phyloP scores from a whole-genome alignment of 2,329 filamentous ascomycete genomes.

The Aspergillus floridensis region DNA sequence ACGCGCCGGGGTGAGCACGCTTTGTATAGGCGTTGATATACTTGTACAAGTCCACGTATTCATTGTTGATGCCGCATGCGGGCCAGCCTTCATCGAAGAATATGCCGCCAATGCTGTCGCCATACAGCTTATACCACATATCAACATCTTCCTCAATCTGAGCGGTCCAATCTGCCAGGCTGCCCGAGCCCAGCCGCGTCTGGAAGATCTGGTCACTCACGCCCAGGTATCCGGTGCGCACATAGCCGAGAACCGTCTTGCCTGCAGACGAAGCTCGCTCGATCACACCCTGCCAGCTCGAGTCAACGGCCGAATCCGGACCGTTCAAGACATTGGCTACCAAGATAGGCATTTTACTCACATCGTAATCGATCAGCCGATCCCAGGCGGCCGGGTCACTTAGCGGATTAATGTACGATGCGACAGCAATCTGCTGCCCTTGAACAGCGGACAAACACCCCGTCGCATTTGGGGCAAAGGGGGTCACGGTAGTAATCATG shows the following conservation, averaged over 20 bases:
- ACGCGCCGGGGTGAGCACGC: conserved; percentile 15
- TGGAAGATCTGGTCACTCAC: conserved; percentile 15
- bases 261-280: conserved; percentile 8
- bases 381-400: conserved; percentile 16
- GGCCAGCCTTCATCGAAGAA: conserved; percentile 35
- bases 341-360: conserved; percentile 14
- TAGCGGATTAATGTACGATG: conserved; percentile 22
- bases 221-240: conserved; percentile 19
- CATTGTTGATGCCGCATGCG: conserved; percentile 27
- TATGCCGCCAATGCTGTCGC: conserved; percentile 28
- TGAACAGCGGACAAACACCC: neutral
- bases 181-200: conserved; percentile 15
- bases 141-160: conserved; percentile 20
- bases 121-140: conserved; percentile 23
- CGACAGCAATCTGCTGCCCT: conserved; percentile 20
- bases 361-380: conserved; percentile 14
- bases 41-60: conserved; percentile 28
- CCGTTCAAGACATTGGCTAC: conserved; percentile 21
- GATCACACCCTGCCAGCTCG: conserved; percentile 13
- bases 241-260: conserved; percentile 20
- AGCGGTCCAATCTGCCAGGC: conserved; percentile 17
- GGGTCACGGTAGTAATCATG: neutral
- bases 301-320: conserved; percentile 14
- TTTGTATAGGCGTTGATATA: conserved; percentile 21
- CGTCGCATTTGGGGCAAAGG: neutral